Evolutionary conservation across 2,329 filamentous ascomycete genomes (phyloP), one percentile per base, ranked within the genome.

Genomic region (Fusarium cyanostomum): DNA sequence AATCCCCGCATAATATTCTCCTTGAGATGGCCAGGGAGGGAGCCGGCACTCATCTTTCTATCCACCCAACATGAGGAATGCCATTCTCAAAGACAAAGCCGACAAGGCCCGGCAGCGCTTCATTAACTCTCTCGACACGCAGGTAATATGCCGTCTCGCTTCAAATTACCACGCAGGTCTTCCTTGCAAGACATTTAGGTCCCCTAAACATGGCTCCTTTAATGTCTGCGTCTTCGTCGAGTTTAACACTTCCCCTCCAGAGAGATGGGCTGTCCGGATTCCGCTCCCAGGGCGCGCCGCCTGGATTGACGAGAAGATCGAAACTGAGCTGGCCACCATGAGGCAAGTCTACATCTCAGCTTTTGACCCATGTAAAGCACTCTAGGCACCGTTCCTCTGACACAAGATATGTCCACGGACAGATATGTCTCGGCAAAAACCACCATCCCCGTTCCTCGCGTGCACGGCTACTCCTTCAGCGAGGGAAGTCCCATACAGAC

Each of bases 361-460:
- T 10, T 26, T 15, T 5, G 21, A 26, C 8, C 12, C 8, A 12
- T 6, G 6, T n/a, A 8, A 24, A 21, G 37, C 21, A 16, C 11
- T 26, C 7, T 26, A 30, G 9, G 12, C 39, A 43, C 7, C 15
- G 6, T 5, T 12, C 10, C 5, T 30, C 39, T 43, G 7, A 43
- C 39, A 12, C n/a, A 39, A 3, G 10, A 27, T 31, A n/a, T n/a
- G n/a, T n/a, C n/a, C n/a, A n/a, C n/a, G n/a, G n/a, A n/a, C n/a
- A 53, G 41, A 44, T 45, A 45, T 45, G 33, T 53, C 5, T 8
- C 33, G 16, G 41, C 50, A 2, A 38, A 45, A 10, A 53, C 39
- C 11, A 53, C 39, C 3, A 53, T 53, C 33, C 41, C 50, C 12
- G 31, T 53, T 8, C 41, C 50, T 8, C 26, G 24, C 6, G 26